A percentile compares a stretch with the other conserved stretches of the same genome.
These are phyloP conservation scores for Podila epigama DNA, from an alignment of 192 early-diverging fungal genomes.

Conservation along the genomic window DNA sequence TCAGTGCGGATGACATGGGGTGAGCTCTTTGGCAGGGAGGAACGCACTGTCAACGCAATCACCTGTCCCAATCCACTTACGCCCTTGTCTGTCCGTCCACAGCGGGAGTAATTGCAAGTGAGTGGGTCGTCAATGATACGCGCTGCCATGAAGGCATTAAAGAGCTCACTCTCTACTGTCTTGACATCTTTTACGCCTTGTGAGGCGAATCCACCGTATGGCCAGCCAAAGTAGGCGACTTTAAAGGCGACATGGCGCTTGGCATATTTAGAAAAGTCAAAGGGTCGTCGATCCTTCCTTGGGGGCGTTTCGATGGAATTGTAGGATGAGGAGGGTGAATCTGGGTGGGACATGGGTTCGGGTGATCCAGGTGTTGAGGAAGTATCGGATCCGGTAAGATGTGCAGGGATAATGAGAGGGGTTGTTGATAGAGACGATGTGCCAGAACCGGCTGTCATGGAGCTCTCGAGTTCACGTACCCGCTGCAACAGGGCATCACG, in stretches of 20 bases:
- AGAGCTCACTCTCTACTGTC: conserved; percentile 88
- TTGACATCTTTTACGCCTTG: conserved; percentile 68
- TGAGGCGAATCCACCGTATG: conserved; percentile 85
- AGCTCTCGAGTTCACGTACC: conserved; percentile 28
- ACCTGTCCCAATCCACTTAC: conserved; percentile 94
- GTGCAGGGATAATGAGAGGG: conserved; percentile 6
- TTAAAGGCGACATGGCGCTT: conserved; percentile 84
- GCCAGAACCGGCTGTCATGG: neutral
- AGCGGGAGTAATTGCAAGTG: conserved; percentile 80
- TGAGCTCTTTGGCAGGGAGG: conserved; percentile 57
- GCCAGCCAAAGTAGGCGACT: conserved; percentile 92
- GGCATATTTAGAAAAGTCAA: conserved; percentile 82
- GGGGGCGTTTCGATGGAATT: conserved; percentile 31
- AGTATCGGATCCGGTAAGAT: conserved; percentile 9
- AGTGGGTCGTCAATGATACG: conserved; percentile 75
- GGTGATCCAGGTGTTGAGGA: conserved; percentile 11
- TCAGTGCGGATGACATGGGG: conserved; percentile 47
- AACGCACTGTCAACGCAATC: conserved; percentile 79
- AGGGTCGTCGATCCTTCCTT: conserved; percentile 53
- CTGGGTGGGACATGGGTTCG: neutral
- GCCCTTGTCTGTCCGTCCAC: conserved; percentile 88
- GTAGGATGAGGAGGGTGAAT: conserved; percentile 5
- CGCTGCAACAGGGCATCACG: conserved; percentile 26
- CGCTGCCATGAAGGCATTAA: conserved; percentile 78
- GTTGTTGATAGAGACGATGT: neutral